Evolutionary conservation across 2,329 filamentous ascomycete species (phyloP), one percentile per base, ranked within the genome.

Genomic region (Dactylellina leptospora): DNA sequence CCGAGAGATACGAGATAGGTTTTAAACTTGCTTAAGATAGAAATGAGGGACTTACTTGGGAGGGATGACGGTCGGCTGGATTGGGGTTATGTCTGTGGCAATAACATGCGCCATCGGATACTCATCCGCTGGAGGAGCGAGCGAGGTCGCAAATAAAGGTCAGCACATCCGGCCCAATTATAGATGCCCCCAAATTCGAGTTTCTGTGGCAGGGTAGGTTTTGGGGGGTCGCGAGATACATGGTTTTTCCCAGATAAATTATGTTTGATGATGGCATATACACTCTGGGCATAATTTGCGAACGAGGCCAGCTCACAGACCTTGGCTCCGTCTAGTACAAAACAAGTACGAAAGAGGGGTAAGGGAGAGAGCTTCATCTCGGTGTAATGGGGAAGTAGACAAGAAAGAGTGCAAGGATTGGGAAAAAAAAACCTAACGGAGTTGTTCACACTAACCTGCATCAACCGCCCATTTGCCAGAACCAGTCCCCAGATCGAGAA

Each of bases 391-490:
- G 48, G 55, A 68, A 38, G 44, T 68, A 68, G 54, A 60, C 33
- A 47, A 59, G 28, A 53, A 59, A 45, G 47, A 45, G 25, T 16
- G 36, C 30, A 40, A 59, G 25, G 61, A 54, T 30, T 45, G 36
- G 42, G 22, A 59, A 20, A 22, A 20, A 36, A 23, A 25, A 36
- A 47, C 33, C 40, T 59, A 10, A 42, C 38, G 36, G 18, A 28
- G 33, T 59, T 64, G 48, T 64, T 40, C 22, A 25, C 44, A 74
- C 74, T 77, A 76, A 76, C 81, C 82, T 74, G 83, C 75, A 72
- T 82, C 80, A n/a, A 82, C 80, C 2, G 80, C 80, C 81, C 81
- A 82, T 11, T 81, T 79, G 0, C 81, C 81, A 1, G 81, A 82
- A 0, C 81, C 81, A 0, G 81, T 82, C 2, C 81, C 81, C 2